Evolutionary conservation across 2,329 filamentous ascomycete genomes (phyloP), one percentile per base, ranked within the genome.

Genomic region (Ophiostoma sp.): DNA sequence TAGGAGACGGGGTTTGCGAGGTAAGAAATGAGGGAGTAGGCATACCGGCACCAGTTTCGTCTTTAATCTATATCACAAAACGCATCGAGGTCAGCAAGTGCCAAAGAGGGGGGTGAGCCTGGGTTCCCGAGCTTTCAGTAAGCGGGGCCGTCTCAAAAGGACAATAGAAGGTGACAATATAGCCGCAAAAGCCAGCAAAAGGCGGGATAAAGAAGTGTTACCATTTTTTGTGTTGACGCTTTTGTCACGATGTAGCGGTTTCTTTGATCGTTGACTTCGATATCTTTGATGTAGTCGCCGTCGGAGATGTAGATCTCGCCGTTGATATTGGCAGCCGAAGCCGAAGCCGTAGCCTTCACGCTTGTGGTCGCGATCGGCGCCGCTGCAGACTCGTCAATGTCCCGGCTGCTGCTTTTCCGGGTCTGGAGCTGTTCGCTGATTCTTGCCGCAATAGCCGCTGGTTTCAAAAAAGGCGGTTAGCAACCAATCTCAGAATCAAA

Each of bases 11-110:
- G 7, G 25, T 48, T 7, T 28, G 42, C 50, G 42, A 33, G 42
- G 19, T 12, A 33, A 39, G 48, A 31, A 42, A 19, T 12, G 5
- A 55, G 48, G 22, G 61, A 28, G 85, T 82, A 85, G 87, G 90
- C 95, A 91, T 99, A 99, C 96, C 96, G 88, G 96, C 95, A 89
- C 96, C 96, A 91, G 95, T 98, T 81, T 98, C 94, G 87, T 98
- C 95, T 92, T 97, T 97, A 81, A 99, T 99, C 96, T 99, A 95
- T 91, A 57, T 55, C 39, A 73, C 28, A 96, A 89, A 90, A 88
- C 91, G 85, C 85, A 33, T 39, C 85, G 88, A 91, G 90, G 95
- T 98, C 90, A 98, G 95, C 94, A 96, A 90, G 90, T 93, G 93
- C 89, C 91, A 93, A 90, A 90, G 90, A 91, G 89, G 88, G 86